phyloP scores from a whole-genome alignment of 2,329 filamentous ascomycete species.

The Scedosporium boydii region DNA sequence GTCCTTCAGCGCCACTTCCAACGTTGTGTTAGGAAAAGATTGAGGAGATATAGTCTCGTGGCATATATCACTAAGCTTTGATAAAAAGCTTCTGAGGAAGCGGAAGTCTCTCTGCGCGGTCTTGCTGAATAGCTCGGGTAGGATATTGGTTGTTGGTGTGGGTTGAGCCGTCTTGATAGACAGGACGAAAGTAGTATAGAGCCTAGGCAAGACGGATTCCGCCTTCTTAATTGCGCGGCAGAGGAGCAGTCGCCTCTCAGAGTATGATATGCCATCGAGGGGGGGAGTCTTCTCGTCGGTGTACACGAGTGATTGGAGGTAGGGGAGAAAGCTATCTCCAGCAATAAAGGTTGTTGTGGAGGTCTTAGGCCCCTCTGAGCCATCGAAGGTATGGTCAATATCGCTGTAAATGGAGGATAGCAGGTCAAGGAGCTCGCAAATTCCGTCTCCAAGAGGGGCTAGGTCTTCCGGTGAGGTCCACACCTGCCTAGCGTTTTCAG shows the following conservation, averaged over 20 bases:
- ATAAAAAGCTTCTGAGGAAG: background rate
- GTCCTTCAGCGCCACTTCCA: background rate
- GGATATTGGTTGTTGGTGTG: background rate
- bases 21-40: background rate
- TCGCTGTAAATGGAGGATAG: background rate
- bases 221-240: conserved; percentile 1
- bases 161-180: background rate
- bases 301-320: background rate
- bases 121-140: background rate
- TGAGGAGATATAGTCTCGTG: background rate
- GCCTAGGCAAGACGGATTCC: background rate
- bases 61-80: background rate
- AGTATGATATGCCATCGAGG: background rate
- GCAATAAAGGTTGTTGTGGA: background rate
- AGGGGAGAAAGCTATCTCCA: background rate
- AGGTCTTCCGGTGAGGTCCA: background rate
- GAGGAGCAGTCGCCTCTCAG: background rate
- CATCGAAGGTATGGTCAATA: background rate
- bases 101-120: background rate
- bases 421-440: background rate
- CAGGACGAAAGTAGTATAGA: background rate
- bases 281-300: background rate
- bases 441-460: background rate
- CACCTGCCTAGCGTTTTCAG: background rate
- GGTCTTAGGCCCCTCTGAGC: background rate